These are phyloP conservation scores for Dryas octopetala DNA, from an alignment of 306 rosid species.

Conservation along the genomic window DNA sequence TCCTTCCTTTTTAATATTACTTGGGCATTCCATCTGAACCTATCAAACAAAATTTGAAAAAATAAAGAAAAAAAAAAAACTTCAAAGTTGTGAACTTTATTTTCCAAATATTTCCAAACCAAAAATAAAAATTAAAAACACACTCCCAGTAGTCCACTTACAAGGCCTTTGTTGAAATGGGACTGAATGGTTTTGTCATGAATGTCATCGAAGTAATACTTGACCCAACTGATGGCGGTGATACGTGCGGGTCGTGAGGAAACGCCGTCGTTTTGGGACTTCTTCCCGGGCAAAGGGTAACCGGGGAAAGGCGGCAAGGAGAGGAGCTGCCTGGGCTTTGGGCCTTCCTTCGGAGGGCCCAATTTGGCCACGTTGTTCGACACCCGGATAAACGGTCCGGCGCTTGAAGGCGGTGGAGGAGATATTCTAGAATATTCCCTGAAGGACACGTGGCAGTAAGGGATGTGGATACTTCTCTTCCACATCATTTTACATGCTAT, in stretches of 20 bases:
- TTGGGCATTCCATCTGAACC: slow-evolving; percentile 61
- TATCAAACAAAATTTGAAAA: slow-evolving; percentile 24
- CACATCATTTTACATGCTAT: slow-evolving; percentile 14
- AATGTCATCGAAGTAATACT: slow-evolving; percentile 74
- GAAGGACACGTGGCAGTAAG: not conserved
- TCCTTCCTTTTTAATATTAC: slow-evolving; percentile 35
- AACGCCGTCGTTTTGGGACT: slow-evolving; percentile 18
- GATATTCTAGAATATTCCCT: slow-evolving; percentile 48
- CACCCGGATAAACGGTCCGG: slow-evolving; percentile 61
- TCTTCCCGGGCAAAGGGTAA: slow-evolving; percentile 59
- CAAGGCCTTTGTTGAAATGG: slow-evolving; percentile 86
- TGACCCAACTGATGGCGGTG: slow-evolving; percentile 84
- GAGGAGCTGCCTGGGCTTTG: slow-evolving; percentile 80
- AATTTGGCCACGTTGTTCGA: slow-evolving; percentile 71
- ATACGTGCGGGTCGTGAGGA: slow-evolving; percentile 31
- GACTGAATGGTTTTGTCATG: slow-evolving; percentile 57
- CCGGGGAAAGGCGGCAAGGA: slow-evolving; percentile 82
- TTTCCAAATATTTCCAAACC: too few relatives aligned
- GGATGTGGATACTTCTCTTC: not conserved
- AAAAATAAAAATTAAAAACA: not conserved
- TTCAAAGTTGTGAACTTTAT: not conserved
- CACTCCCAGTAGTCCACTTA: slow-evolving; percentile 31
- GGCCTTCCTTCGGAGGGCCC: slow-evolving; percentile 69
- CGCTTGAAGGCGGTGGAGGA: slow-evolving; percentile 61
- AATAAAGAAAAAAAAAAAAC: not conserved